Base-by-base conservation (phyloP, 2,329 filamentous ascomycete species). In the Aureobasidium vineae region DNA sequence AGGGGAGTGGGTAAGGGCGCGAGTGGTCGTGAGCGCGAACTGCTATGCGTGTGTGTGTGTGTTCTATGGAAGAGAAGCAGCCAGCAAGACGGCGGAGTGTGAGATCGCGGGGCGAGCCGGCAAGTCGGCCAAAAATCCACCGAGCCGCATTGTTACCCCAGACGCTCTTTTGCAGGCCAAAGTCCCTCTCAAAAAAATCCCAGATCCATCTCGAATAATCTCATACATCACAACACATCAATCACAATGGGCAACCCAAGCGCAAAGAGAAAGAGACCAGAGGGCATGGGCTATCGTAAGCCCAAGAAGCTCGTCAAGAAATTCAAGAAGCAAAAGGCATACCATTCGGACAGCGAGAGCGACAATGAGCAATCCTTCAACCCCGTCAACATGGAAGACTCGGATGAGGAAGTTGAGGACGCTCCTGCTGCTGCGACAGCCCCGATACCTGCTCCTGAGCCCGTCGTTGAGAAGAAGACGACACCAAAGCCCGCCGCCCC, bases 271-370 rank as follows among this genome's bases (percentile, higher is more conserved):
- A 81, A 61, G 47, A 60, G 47, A 36, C 54, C 54, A 16, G 66
- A 73, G 73, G 72, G 71, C 68, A 41, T 70, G 69, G 56, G 64
- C 31, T 64, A 65, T n/a, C 60, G 66, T 21, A 85, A 86, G 75
- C 83, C 83, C 71, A 79, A 81, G 31, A 82, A 82, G 73, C 79
- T 78, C 71, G 75, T 79, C 53, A 85, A 85, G 75, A 86, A 86
- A 72, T 82, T 86, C 74, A 86, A 85, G 76, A 87, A 86, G 75
- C 86, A 89, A 75, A 79, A 78, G 70, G 78, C 81, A 67, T 89
- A 90, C 78, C 83, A 88, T 82, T 88, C 85, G 74, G 88, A 85
- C 38, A 84, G 84, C 67, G 84, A 86, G 66, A 78, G 80, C 60
- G 80, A 81, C 77, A 66, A 71, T 7, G 68, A 68, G 28, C 73